Evolutionary conservation across 257 asterid genomes (phyloP), one percentile per base, ranked within the genome.

Genomic region (Capsicum pubescens): DNA sequence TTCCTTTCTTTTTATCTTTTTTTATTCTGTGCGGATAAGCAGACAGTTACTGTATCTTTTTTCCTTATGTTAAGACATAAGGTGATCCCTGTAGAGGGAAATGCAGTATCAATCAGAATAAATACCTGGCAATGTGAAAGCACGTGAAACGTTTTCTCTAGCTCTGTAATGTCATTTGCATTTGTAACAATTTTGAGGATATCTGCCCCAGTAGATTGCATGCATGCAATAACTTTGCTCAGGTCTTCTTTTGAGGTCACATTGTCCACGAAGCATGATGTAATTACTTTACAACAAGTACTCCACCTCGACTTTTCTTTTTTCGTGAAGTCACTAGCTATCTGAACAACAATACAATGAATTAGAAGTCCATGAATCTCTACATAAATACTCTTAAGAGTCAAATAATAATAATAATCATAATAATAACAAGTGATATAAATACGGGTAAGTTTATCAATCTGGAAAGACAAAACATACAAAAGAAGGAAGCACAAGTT

Each of bases 141-240:
- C 81, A 92, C 83, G 83, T 90, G 88, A 76, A 91, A 91, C 77
- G 72, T 54, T 77, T 83, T 85, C 32, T 85, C 86, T 17, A 85
- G 61, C 82, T 88, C 92, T 32, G 93, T 90, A 79, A 92, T 91
- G 83, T 87, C 86, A 58, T 86, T 82, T 82, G 92, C 93, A 80
- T 83, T 60, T 74, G 86, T 77, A 67, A 90, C 92, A 78, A 91
- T 70, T 87, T 92, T 92, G 68, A 92, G 82, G 83, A 92, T 87
- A 80, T 92, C 93, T 7, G 93, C 92, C 64, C 89, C 87, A 42
- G 81, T 89, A 35, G 93, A 90, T 85, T 88, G 91, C 90, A 91
- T 86, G 83, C 55, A 72, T 2, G 84, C 87, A 66, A 91, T 83
- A 82, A 90, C 90, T 78, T 70, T 82, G 85, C 86, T 86, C 63